Percentiles rank a stretch among this genome's conserved stretches.
These are phyloP conservation scores for Boletus tylopilopsis DNA, from an alignment of 768 basidiomycete species.

Conservation along the genomic window DNA sequence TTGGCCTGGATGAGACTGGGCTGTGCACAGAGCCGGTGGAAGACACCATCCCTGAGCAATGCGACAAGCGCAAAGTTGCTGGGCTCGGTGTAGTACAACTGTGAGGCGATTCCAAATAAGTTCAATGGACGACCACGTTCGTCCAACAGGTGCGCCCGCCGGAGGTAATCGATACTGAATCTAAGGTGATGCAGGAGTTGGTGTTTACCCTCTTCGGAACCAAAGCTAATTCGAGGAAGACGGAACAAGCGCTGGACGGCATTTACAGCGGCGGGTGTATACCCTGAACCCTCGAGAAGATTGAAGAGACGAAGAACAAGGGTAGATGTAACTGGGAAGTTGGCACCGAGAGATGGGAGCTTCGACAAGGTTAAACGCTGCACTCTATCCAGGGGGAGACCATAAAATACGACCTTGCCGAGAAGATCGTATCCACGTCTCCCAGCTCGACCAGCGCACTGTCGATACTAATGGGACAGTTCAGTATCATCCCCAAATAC, in stretches of 20 bases:
- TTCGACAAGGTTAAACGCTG: conserved; percentile 62
- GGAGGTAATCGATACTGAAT: conserved; percentile 70
- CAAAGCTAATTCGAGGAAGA: conserved; percentile 57
- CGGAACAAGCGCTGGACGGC: conserved; percentile 51
- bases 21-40: conserved; percentile 55
- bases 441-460: conserved; percentile 72
- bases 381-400: conserved; percentile 58
- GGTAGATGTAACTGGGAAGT: conserved; percentile 66
- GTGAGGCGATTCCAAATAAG: conserved; percentile 50
- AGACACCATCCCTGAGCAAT: conserved; percentile 52
- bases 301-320: conserved; percentile 62
- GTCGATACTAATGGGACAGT: conserved; percentile 50
- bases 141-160: conserved; percentile 52
- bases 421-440: conserved; percentile 67
- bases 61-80: conserved; percentile 63
- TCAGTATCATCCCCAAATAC: neutral
- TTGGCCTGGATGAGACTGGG: conserved; percentile 38
- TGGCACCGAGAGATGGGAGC: conserved; percentile 57
- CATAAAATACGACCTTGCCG: conserved; percentile 73
- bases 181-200: conserved; percentile 64
- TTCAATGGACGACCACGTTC: conserved; percentile 54
- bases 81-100: conserved; percentile 64
- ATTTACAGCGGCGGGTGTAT: conserved; percentile 44
- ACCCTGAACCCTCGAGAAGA: conserved; percentile 57
- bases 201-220: conserved; percentile 48